phyloP scores from a whole-genome alignment of 495 filamentous ascomycete species.

The Penicillium mononematosum region DNA sequence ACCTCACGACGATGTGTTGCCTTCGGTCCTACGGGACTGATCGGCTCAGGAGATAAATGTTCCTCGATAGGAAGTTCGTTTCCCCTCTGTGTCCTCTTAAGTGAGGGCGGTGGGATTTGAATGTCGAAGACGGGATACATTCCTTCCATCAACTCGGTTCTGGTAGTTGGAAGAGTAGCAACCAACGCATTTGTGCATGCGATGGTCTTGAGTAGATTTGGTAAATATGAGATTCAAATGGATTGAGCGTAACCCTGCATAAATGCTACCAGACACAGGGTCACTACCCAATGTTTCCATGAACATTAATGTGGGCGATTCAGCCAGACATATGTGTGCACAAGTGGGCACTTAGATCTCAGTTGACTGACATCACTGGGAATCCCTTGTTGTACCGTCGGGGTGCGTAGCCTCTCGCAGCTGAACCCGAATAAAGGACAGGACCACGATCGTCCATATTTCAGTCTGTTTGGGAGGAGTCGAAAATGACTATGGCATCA shows the following conservation, averaged over 20 bases:
- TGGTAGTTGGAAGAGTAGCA: background rate
- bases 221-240: background rate
- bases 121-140: slow-evolving; percentile 71
- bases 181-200: background rate
- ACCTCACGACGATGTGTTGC: slow-evolving; percentile 60
- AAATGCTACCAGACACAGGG: background rate
- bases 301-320: background rate
- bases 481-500: slow-evolving; percentile 11
- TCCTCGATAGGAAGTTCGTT: slow-evolving; percentile 67
- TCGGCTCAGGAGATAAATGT: slow-evolving; percentile 57
- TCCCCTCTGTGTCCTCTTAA: slow-evolving; percentile 61
- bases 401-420: background rate
- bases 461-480: slow-evolving; percentile 5
- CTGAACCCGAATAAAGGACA: background rate
- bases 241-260: background rate
- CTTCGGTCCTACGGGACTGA: slow-evolving; percentile 48
- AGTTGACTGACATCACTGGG: slow-evolving; percentile 18
- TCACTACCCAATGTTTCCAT: background rate
- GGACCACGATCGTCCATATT: slow-evolving; percentile 16
- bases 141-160: slow-evolving; percentile 4
- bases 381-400: slow-evolving; percentile 4
- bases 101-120: slow-evolving; percentile 63
- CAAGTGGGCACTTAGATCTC: background rate
- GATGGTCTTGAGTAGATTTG: background rate
- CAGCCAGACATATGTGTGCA: background rate